Evolutionary conservation across 352 stramenopile genomes (phyloP).

Genomic region (Stephanocyclus meneghinianus): DNA sequence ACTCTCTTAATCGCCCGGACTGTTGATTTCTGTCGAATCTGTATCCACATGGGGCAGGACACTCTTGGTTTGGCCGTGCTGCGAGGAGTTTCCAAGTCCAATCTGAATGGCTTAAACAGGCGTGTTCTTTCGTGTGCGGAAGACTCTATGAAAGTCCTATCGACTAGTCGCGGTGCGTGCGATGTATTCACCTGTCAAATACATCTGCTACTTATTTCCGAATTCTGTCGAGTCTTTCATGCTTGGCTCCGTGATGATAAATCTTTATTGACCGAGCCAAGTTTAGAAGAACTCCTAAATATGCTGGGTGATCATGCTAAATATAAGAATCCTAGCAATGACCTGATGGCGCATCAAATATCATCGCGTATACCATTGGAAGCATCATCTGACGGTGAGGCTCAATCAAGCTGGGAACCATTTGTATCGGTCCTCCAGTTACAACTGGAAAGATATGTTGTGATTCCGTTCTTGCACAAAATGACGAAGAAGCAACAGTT

Average conservation of each 20-base stretch:
- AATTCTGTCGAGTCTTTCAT: conserved; percentile 15
- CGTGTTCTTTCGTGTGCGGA: conserved; percentile 5
- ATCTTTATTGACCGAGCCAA: not conserved
- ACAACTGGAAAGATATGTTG: conserved; percentile 21
- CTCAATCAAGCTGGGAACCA: not conserved
- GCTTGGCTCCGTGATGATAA: not conserved
- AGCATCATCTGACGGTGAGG: not conserved
- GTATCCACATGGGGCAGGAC: conserved; percentile 40
- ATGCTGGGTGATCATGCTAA: not conserved
- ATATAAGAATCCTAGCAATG: not conserved
- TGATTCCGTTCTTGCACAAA: conserved; percentile 12
- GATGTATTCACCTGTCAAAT: conserved; percentile 23
- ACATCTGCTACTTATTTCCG: conserved; percentile 26
- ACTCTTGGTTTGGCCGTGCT: conserved; percentile 28
- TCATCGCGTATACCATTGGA: not conserved
- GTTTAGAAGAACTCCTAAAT: conserved; percentile 5
- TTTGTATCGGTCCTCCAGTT: conserved; percentile 1
- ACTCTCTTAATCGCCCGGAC: conserved; percentile 13
- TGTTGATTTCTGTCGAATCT: conserved; percentile 35
- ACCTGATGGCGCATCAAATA: not conserved
- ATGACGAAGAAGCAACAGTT: conserved; percentile 21
- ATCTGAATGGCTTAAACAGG: conserved; percentile 2
- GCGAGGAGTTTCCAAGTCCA: not conserved
- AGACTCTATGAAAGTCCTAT: conserved; percentile 15
- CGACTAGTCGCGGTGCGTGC: conserved; percentile 2